Evolutionary conservation across 1,284 basidiomycete species (phyloP).

Genomic region (Wallemia hederae): DNA sequence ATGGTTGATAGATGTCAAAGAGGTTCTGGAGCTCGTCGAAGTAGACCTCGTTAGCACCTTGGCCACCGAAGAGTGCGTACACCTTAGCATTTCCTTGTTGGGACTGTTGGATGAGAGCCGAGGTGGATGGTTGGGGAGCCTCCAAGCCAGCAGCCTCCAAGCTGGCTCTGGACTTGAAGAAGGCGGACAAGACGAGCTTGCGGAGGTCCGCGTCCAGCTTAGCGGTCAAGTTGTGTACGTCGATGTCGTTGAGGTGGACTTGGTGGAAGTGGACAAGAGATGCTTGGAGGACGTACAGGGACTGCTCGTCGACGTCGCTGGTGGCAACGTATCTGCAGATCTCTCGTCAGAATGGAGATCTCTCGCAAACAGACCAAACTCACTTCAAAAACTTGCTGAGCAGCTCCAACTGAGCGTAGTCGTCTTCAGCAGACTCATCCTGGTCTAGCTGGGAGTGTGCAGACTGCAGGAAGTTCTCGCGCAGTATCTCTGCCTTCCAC

Average conservation of each 20-base stretch:
- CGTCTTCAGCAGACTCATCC: constrained; percentile 25
- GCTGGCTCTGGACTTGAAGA: constrained; percentile 43
- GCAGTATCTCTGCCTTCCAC: constrained; percentile 60
- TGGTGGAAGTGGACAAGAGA: constrained; percentile 47
- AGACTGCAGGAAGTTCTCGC: constrained; percentile 49
- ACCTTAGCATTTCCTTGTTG: constrained; percentile 40
- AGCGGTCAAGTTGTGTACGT: constrained; percentile 52
- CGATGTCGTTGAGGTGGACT: constrained; percentile 34
- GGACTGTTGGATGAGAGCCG: constrained; percentile 45
- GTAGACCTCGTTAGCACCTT: constrained; percentile 93
- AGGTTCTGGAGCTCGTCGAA: constrained; percentile 80
- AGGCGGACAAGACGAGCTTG: constrained; percentile 44
- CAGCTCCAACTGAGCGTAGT: constrained; percentile 22
- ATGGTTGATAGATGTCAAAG: constrained; percentile 68
- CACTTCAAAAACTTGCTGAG: constrained; percentile 7
- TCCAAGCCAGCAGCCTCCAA: constrained; percentile 31
- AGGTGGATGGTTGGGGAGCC: constrained; percentile 30
- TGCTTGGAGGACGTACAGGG: constrained; percentile 37
- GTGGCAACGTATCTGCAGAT: background rate
- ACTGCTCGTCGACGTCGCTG: constrained; percentile 18
- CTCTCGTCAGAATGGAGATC: background rate
- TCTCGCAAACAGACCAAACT: background rate
- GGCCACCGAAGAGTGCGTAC: constrained; percentile 91
- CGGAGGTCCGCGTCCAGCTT: constrained; percentile 43
- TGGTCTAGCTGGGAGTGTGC: constrained; percentile 20